These are phyloP conservation scores for Euphorbia lathyris DNA, from an alignment of 345 rosid genomes.

Conservation along the genomic window DNA sequence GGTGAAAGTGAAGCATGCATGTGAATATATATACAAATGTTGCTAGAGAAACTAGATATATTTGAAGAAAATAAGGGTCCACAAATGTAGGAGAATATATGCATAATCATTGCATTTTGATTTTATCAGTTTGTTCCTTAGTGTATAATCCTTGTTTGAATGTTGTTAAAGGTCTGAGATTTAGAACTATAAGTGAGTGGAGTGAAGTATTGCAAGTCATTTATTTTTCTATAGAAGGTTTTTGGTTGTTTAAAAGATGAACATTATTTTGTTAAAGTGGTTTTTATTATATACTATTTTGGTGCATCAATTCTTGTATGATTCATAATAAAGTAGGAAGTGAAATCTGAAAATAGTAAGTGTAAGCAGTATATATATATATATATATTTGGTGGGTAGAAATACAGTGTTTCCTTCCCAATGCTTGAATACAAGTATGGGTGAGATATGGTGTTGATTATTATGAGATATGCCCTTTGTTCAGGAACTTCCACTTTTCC, in stretches of 20 bases:
- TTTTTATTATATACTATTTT: no score
- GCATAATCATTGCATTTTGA: background rate
- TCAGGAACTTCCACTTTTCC: conserved; percentile 14
- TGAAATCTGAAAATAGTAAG: no score
- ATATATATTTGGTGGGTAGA: background rate
- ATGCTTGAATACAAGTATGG: conserved; percentile 6
- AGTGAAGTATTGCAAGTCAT: no score
- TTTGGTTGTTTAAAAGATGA: no score
- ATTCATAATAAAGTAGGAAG: background rate
- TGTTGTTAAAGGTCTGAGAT: no score
- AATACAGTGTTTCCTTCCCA: conserved; percentile 8
- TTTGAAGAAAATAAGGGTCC: background rate
- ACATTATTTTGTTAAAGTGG: background rate
- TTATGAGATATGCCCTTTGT: conserved; percentile 6
- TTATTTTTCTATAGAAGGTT: background rate
- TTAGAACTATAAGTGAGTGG: no score
- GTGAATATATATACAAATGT: background rate
- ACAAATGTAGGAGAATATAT: no score
- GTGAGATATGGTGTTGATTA: background rate
- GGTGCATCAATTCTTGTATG: background rate
- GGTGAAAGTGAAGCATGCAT: background rate
- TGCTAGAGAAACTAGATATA: background rate
- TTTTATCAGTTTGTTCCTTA: no score
- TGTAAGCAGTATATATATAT: background rate
- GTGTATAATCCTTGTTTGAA: no score